These are phyloP conservation scores for Fraxinus ornus DNA, from an alignment of 305 asterid genomes.

Conservation along the genomic window DNA sequence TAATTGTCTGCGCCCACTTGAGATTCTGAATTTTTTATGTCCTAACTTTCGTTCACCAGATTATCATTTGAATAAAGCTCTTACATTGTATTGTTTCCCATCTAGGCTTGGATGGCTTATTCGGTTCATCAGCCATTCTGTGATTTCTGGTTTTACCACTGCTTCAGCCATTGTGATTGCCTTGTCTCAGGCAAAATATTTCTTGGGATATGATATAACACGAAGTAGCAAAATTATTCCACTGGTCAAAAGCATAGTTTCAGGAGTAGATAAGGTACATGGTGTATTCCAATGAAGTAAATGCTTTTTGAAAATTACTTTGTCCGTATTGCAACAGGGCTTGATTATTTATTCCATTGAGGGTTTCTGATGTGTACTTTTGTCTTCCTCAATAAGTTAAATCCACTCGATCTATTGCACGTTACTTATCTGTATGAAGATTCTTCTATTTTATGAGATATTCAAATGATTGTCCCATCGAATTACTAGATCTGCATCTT, in stretches of 20 bases:
- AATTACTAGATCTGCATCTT: constrained; percentile 13
- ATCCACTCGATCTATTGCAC: constrained; percentile 1
- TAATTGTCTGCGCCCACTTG: neutral
- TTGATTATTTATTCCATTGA: constrained; percentile 5
- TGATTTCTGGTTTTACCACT: constrained; percentile 99
- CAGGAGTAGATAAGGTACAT: constrained; percentile 80
- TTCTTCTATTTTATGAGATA: neutral
- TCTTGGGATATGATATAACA: constrained; percentile 86
- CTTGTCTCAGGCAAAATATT: constrained; percentile 93
- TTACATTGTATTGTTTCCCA: constrained; percentile 30
- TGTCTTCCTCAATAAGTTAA: neutral
- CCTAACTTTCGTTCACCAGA: neutral
- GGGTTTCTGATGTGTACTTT: constrained; percentile 10
- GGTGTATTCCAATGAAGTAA: constrained; percentile 10
- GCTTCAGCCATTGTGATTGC: constrained; percentile 98
- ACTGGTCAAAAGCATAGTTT: constrained; percentile 71
- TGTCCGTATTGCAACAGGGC: constrained; percentile 4
- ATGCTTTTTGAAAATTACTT: neutral
- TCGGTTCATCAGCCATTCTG: constrained; percentile 99
- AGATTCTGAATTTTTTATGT: neutral
- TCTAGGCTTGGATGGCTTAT: constrained; percentile 98
- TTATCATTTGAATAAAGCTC: constrained; percentile 13
- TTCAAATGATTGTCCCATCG: neutral
- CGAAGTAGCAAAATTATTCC: constrained; percentile 96
- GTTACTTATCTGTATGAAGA: neutral